Conservation (phyloP, 2,329 filamentous ascomycete genomes). For the Calycina marina region DNA sequence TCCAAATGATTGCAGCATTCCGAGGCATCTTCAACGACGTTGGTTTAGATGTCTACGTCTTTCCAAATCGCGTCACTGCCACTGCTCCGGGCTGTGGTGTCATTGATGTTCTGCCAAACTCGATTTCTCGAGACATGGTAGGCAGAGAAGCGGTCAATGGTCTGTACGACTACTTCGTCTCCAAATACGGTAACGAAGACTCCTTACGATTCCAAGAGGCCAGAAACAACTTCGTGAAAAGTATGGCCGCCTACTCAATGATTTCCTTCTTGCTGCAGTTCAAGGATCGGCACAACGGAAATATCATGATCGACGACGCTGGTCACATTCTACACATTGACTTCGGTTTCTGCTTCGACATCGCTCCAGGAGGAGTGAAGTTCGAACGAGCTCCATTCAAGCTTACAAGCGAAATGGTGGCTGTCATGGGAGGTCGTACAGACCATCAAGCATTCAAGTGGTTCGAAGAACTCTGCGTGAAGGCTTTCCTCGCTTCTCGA, state of each 20-base stretch:
- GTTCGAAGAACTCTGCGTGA: slow-evolving; percentile 94
- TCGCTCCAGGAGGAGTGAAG: slow-evolving; percentile 88
- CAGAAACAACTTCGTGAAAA: slow-evolving; percentile 95
- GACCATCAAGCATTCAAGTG: slow-evolving; percentile 81
- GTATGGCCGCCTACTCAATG: slow-evolving; percentile 95
- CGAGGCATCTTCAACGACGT: slow-evolving; percentile 92
- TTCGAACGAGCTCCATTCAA: slow-evolving; percentile 99
- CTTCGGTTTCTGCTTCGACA: slow-evolving; percentile 99
- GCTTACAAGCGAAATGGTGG: slow-evolving; percentile 91
- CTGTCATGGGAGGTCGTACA: slow-evolving; percentile 88
- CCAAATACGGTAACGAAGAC: slow-evolving; percentile 94
- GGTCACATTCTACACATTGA: slow-evolving; percentile 98
- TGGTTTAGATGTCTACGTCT: slow-evolving; percentile 91
- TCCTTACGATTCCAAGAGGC: slow-evolving; percentile 90
- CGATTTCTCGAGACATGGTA: slow-evolving; percentile 96
- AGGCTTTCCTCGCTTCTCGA: slow-evolving; percentile 79
- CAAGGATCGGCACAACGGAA: slow-evolving; percentile 98
- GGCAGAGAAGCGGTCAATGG: slow-evolving; percentile 96
- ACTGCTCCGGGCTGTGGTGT: slow-evolving; percentile 96
- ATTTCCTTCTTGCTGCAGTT: slow-evolving; percentile 96
- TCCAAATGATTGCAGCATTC: slow-evolving; percentile 97
- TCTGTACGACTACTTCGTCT: slow-evolving; percentile 94
- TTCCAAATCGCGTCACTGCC: slow-evolving; percentile 91
- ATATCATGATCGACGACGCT: slow-evolving; percentile 98
- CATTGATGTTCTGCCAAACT: slow-evolving; percentile 95